Conservation (phyloP, 169 alveolate species). For the Plasmodium coatneyi region DNA sequence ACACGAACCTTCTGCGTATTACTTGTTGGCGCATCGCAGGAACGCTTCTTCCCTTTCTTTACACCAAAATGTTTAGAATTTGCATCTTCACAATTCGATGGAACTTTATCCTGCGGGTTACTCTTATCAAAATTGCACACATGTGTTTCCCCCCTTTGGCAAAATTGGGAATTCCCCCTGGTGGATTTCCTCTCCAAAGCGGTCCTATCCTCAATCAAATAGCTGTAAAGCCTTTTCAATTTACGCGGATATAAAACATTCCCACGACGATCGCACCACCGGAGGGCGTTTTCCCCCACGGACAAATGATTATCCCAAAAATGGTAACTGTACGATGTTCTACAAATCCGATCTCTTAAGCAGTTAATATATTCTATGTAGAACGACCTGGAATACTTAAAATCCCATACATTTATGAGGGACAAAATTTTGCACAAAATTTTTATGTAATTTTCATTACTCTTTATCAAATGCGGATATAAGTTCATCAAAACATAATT, state of each 20-base stretch:
- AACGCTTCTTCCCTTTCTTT: background rate
- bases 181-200: background rate
- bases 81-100: background rate
- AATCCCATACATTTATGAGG: conserved; percentile 18
- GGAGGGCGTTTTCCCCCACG: background rate
- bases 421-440: conserved; percentile 65
- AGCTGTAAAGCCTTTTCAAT: background rate
- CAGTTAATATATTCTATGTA: conserved; percentile 25
- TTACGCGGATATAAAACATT: background rate
- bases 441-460: conserved; percentile 22
- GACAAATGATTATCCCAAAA: background rate
- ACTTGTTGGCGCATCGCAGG: background rate
- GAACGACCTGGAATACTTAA: conserved; percentile 12
- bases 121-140: background rate
- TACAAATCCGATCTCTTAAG: conserved; percentile 1
- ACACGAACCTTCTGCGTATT: background rate
- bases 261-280: background rate
- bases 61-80: background rate
- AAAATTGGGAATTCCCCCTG: background rate
- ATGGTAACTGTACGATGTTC: conserved; percentile 32
- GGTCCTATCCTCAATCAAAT: background rate
- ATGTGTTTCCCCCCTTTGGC: background rate
- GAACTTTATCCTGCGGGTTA: background rate
- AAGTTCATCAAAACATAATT: conserved; percentile 23
- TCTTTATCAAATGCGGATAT: conserved; percentile 42